A percentile compares a stretch with the other conserved stretches of the same genome.
Conservation (phyloP, 2,329 filamentous ascomycete genomes). For the Sporothrix luriei region DNA sequence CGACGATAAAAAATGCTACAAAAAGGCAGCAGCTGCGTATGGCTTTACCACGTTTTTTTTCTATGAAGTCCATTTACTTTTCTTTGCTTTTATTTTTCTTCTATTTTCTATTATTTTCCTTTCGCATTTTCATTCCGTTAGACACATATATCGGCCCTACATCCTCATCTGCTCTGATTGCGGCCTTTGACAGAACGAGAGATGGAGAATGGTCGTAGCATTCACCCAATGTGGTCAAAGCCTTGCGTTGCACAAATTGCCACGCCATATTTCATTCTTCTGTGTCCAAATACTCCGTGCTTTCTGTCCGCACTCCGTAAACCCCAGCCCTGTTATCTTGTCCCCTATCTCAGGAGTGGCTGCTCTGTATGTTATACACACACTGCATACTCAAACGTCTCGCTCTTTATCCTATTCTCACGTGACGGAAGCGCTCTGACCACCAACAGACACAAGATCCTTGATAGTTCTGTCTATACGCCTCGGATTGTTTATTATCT, state of each 20-base stretch:
- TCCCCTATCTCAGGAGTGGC: not conserved
- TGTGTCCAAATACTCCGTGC: no score
- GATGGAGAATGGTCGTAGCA: not conserved
- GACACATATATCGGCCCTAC: no score
- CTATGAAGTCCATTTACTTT: no score
- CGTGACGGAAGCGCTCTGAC: not conserved
- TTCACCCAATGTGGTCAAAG: not conserved
- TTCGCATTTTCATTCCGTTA: no score
- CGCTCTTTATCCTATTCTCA: not conserved
- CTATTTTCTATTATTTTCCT: no score
- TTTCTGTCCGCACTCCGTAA: not conserved
- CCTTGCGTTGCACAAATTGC: slow-evolving; percentile 5
- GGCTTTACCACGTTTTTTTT: no score
- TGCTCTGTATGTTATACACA: not conserved
- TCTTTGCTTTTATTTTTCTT: no score
- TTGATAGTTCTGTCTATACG: slow-evolving; percentile 8
- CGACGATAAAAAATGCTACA: not conserved
- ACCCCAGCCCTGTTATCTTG: not conserved
- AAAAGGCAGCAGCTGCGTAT: not conserved
- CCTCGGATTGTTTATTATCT: not conserved
- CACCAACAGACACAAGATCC: slow-evolving; percentile 2
- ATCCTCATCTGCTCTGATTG: no score
- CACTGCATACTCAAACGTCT: not conserved
- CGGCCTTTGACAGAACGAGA: not conserved
- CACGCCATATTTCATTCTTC: not conserved